Conservation (phyloP, 2,329 filamentous ascomycete genomes). For the Sarocladium strictum region DNA sequence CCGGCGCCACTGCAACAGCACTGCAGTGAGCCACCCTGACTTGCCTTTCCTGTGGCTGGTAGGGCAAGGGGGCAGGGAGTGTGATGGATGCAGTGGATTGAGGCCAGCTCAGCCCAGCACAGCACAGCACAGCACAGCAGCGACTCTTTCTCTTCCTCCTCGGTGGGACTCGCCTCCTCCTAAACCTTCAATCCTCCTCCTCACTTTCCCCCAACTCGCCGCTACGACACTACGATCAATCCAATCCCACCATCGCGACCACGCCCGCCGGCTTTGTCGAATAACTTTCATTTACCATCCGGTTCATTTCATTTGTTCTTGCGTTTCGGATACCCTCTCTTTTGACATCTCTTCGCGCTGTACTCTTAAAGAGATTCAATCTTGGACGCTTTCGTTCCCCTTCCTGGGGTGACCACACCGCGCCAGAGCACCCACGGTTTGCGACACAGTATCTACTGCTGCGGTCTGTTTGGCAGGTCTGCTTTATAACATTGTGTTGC, state of each 20-base stretch:
- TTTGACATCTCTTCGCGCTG: not conserved
- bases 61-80: not conserved
- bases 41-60: not conserved
- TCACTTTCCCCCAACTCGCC: slow-evolving; percentile 4
- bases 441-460: not conserved
- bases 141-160: not conserved
- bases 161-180: slow-evolving; percentile 8
- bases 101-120: not conserved
- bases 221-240: slow-evolving; percentile 1
- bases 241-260: not conserved
- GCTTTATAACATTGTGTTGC: not conserved
- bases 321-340: slow-evolving; percentile 1
- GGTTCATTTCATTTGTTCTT: slow-evolving; percentile 4
- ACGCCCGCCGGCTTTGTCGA: not conserved
- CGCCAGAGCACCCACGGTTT: not conserved
- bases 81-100: not conserved
- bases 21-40: not conserved
- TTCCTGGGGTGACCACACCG: not conserved
- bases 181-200: slow-evolving; percentile 8
- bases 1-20: not conserved
- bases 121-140: not conserved
- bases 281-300: not conserved
- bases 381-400: slow-evolving; percentile 1
- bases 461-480: not conserved
- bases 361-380: not conserved